Percentiles rank a stretch among this genome's conserved stretches.
Conservation (phyloP, 2,329 filamentous ascomycete species). For the Mariannaea sp. region DNA sequence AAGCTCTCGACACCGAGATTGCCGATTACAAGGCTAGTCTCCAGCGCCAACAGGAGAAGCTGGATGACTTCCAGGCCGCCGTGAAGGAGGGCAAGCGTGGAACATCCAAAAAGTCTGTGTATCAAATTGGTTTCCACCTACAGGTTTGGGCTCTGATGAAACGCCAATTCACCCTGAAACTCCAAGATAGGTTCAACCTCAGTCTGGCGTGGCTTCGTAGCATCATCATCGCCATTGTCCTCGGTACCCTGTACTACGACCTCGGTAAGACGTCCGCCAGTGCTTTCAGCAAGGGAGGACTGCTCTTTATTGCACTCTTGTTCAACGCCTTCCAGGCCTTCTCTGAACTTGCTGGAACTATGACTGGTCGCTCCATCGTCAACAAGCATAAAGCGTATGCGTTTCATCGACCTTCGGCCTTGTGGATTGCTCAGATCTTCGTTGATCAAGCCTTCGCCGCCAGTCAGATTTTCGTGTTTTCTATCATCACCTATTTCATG, state of each 20-base stretch:
- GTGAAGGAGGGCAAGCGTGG: slow-evolving; percentile 80
- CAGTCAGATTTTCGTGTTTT: slow-evolving; percentile 72
- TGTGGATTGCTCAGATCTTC: slow-evolving; percentile 83
- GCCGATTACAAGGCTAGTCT: slow-evolving; percentile 67
- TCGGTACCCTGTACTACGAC: slow-evolving; percentile 79
- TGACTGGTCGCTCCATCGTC: slow-evolving; percentile 76
- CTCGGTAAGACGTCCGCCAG: slow-evolving; percentile 68
- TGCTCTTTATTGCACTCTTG: slow-evolving; percentile 78
- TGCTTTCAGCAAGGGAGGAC: slow-evolving; percentile 80
- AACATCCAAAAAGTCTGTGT: slow-evolving; percentile 75
- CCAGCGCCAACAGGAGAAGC: slow-evolving; percentile 65
- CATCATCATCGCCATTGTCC: slow-evolving; percentile 76
- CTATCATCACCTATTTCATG: slow-evolving; percentile 81
- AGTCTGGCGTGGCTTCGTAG: slow-evolving; percentile 70
- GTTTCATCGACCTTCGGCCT: slow-evolving; percentile 79
- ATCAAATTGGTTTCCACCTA: slow-evolving; percentile 80
- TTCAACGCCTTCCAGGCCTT: slow-evolving; percentile 92
- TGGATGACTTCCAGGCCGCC: slow-evolving; percentile 77
- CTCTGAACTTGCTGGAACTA: slow-evolving; percentile 74
- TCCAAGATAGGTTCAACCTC: slow-evolving; percentile 82
- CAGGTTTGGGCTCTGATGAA: slow-evolving; percentile 85
- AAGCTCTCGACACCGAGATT: slow-evolving; percentile 68
- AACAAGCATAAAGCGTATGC: slow-evolving; percentile 86
- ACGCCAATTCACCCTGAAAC: slow-evolving; percentile 82
- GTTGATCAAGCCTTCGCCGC: slow-evolving; percentile 77